Base-by-base conservation (phyloP, 2,329 filamentous ascomycete species). In the Colletotrichum sp. region DNA sequence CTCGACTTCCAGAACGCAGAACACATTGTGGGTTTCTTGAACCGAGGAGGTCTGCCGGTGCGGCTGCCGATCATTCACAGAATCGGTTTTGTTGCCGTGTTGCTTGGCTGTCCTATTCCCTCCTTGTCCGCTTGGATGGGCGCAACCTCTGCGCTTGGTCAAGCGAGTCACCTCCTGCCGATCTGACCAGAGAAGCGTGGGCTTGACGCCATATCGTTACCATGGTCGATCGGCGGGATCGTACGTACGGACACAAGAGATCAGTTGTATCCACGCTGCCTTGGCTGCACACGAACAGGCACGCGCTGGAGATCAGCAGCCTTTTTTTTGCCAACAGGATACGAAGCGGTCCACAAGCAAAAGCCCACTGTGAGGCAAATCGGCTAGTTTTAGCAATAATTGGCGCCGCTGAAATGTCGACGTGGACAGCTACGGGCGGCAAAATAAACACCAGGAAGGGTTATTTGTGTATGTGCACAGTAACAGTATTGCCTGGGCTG, bases 271-370 rank as follows among this genome's bases (percentile, higher is more conserved):
- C 48, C 61, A 57, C 24, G 55, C 36, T n/a, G n/a, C 55, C 36
- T 13, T 18, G 21, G 67, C 43, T 48, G 43, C n/a, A 26, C 39
- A 52, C 26, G 30, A 59, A 61, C 16, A 71, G 48, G 68, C 61
- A 66, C 21, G 43, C 52, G 68, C 48, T 28, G 52, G 39, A 28
- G 72, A 75, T 67, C 72, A 61, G 68, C 68, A 26, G 32, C 16
- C n/a, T 72, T 60, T 21, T 66, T 63, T 55, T 36, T 4, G 12
- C 24, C 14, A 28, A 59, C 26, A 21, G 68, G 60, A 74, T 71
- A 71, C 68, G 68, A 74, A 66, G 32, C 16, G 68, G 32, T 55
- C 72, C 72, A 74, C 68, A 66, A 34, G 72, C 52, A 26, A 43
- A 18, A 71, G 28, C 32, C 66, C 52, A 66, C 68, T 26, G 39